Percentiles rank a stretch among this genome's conserved stretches.
These are phyloP conservation scores for Vitis hybrid DNA, from an alignment of 177 flowering plant genomes.

Conservation along the genomic window DNA sequence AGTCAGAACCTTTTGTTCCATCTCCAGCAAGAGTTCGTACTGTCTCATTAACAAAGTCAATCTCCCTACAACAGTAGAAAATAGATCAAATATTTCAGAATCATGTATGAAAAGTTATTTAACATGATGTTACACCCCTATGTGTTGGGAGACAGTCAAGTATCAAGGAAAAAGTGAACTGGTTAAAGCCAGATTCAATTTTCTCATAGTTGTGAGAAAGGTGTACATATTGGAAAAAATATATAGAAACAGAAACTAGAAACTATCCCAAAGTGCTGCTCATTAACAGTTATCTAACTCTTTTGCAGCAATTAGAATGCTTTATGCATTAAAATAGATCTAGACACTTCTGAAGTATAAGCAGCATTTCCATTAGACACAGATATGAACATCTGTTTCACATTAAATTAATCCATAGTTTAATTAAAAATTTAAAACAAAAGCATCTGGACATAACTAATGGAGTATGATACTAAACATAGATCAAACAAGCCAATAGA, in stretches of 20 bases:
- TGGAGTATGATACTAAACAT: neutral
- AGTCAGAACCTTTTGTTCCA: constrained; percentile 95
- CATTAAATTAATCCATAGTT: neutral
- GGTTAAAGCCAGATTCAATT: too few relatives aligned
- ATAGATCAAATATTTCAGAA: neutral
- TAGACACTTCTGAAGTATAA: neutral
- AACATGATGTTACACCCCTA: neutral
- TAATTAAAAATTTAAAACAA: neutral
- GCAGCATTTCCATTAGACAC: neutral
- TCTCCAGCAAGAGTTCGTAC: constrained; percentile 97
- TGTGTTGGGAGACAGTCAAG: too few relatives aligned
- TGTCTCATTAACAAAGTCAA: constrained; percentile 81
- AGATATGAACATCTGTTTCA: neutral
- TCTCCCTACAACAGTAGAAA: constrained; percentile 54
- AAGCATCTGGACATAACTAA: neutral
- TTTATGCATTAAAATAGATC: neutral
- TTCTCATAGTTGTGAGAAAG: too few relatives aligned
- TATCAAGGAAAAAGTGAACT: too few relatives aligned
- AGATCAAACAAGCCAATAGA: neutral
- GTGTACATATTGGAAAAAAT: too few relatives aligned
- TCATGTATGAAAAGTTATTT: neutral
- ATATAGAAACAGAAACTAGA: too few relatives aligned
- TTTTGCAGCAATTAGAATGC: neutral
- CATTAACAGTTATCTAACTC: neutral
- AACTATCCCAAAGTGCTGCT: too few relatives aligned